Base-by-base conservation (phyloP, 176 grass and related monocot genomes). In the Eragrostis curvula region DNA sequence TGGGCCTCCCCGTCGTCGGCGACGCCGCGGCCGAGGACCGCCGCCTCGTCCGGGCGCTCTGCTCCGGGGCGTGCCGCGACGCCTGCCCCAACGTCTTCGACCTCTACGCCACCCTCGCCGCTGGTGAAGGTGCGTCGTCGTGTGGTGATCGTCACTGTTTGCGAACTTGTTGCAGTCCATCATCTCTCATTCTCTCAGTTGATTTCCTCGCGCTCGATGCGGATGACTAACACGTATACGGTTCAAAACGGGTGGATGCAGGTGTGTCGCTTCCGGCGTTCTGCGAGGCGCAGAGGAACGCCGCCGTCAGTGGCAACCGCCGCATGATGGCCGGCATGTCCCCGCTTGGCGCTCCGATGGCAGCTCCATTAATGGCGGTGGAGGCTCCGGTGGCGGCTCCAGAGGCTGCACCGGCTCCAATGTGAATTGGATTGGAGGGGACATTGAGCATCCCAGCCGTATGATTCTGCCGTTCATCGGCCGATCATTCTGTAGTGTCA, bases 41-140 rank as follows among this genome's bases (percentile, higher is more conserved):
- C 15, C 16, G 67, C 46, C 66, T 83, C 64, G 25, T 64, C 23
- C 28, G 68, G 13, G 82, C 71, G 79, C 79, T 94, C 46, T 94
- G 92, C 92, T 88, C 92, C n/a, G 5, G 23, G 4, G 86, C 73
- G 44, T 94, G 88, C 86, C 73, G 25, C 44, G 18, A 63, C 21
- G 79, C 32, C 2, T 94, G 92, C 83, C 92, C 86, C 43, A 91
- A 91, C 79, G 81, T 91, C 66, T 15, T 86, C 17, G 74, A 94
- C 75, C 92, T 94, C 64, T 94, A 88, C 85, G 78, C 85, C 6
- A 94, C 84, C 17, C 75, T 91, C 63, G 88, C 85, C 28, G 80
- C 92, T 9, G 88, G 70, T 8, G 85, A 94, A 91, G 88, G n/a
- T n/a, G n/a, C n/a, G n/a, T n/a, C n/a, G n/a, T n/a, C n/a, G n/a